Evolutionary conservation across 768 basidiomycete species (phyloP).

Genomic region (Xerocomellus dryophilus): DNA sequence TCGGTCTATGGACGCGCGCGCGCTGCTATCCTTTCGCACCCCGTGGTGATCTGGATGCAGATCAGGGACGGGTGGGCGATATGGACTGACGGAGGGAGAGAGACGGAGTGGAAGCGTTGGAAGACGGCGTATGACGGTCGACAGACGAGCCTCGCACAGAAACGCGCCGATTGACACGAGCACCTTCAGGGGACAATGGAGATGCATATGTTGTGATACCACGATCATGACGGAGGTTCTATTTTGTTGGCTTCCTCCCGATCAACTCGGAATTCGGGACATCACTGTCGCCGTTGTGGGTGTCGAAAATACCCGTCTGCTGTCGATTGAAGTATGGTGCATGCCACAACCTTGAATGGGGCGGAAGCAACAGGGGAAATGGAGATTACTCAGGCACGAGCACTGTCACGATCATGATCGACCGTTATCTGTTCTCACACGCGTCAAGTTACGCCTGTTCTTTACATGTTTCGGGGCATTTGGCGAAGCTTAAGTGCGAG

Average conservation of each 20-base stretch:
- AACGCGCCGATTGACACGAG: constrained; percentile 14
- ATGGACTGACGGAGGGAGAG: constrained; percentile 76
- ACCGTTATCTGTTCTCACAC: too few relatives aligned
- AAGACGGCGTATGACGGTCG: constrained; percentile 51
- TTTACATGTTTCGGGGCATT: constrained; percentile 10
- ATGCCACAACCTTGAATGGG: too few relatives aligned
- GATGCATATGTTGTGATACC: background rate
- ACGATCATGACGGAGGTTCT: constrained; percentile 49
- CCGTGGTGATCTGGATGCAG: constrained; percentile 60
- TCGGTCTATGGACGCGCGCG: constrained; percentile 54
- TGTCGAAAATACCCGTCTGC: background rate
- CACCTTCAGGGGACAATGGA: background rate
- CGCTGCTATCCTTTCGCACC: constrained; percentile 49
- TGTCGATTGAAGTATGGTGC: too few relatives aligned
- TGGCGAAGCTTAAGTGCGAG: constrained; percentile 5
- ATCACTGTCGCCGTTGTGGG: too few relatives aligned
- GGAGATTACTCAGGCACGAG: too few relatives aligned
- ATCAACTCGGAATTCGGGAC: too few relatives aligned
- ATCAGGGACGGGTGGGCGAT: constrained; percentile 81
- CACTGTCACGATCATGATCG: too few relatives aligned
- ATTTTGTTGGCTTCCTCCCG: constrained; percentile 8
- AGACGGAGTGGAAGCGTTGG: constrained; percentile 70
- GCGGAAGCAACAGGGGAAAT: too few relatives aligned
- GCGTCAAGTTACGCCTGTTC: background rate
- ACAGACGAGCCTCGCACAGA: constrained; percentile 17